Conservation (phyloP, 2,329 filamentous ascomycete species). For the Botrytis cinerea region DNA sequence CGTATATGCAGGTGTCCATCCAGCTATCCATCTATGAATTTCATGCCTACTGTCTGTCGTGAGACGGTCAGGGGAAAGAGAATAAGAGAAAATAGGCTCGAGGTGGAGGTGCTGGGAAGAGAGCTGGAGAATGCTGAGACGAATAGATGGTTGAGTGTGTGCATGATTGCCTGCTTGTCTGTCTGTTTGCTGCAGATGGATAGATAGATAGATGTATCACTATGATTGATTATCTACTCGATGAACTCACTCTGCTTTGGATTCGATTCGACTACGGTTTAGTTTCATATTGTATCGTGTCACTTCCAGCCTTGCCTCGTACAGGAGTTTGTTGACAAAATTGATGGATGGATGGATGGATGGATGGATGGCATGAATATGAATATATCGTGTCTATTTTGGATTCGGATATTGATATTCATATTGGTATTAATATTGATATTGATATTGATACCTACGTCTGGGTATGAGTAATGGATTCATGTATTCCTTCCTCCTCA, state of each 20-base stretch:
- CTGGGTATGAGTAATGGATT: neutral
- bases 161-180: neutral
- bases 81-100: no score
- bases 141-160: neutral
- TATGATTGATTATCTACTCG: neutral
- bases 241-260: neutral
- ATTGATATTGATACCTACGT: no score
- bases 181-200: neutral
- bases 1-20: constrained; percentile 1
- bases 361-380: neutral
- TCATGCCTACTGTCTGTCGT: neutral
- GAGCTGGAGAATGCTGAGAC: neutral
- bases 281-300: neutral
- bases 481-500: neutral
- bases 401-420: no score
- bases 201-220: neutral
- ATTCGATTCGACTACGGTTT: neutral
- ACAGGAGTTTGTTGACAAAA: neutral
- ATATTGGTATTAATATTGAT: no score
- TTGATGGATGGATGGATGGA: no score
- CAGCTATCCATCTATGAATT: neutral
- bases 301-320: neutral
- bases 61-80: neutral
- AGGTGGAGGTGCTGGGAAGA: neutral
- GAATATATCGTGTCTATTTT: no score